Evolutionary conservation across 2,329 filamentous ascomycete genomes (phyloP), one percentile per base, ranked within the genome.

Genomic region (Calonectria multiphialidica): DNA sequence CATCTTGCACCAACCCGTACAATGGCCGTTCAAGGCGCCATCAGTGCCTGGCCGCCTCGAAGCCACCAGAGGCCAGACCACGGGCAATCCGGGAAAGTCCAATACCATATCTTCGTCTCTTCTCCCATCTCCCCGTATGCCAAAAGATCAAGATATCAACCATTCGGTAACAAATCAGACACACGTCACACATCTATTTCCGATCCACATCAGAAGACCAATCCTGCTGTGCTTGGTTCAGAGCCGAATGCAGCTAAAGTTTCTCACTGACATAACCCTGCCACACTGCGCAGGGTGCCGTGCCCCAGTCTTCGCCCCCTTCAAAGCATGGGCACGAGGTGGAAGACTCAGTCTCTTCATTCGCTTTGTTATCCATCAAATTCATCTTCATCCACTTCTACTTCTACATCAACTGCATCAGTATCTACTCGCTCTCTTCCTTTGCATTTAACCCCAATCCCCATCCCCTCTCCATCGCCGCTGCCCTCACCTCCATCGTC

Each of bases 251-350:
- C 53, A 59, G 53, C 33, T 59, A 59, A 59, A 25, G 21, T 8
- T 37, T 40, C 53, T 37, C 21, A 59, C 53, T 59, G 23, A 59
- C 53, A 59, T 25, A 59, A 59, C 53, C 53, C 53, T 40, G 53
- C 53, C 53, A 59, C 53, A 45, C 57, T 37, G 30, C 40, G 40
- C 23, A 30, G 28, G 57, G 40, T 44, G 40, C 25, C 23, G 57
- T 62, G 40, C 57, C 40, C 30, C 42, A 42, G 53, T 59, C 53
- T 57, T 55, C 62, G 67, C 61, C 53, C 49, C 63, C 53, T 71
- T 62, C 61, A 66, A 67, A 67, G 63, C 35, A 67, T 67, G 55
- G 47, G 69, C 55, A 67, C 63, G 47, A 67, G 69, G 55, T 67
- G 69, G 63, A 30, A 50, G 40, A 66, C 63, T 50, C 64, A 71